Evolutionary conservation across 2,329 filamentous ascomycete genomes (phyloP), one percentile per base, ranked within the genome.

Genomic region (Xylariaceae sp.): DNA sequence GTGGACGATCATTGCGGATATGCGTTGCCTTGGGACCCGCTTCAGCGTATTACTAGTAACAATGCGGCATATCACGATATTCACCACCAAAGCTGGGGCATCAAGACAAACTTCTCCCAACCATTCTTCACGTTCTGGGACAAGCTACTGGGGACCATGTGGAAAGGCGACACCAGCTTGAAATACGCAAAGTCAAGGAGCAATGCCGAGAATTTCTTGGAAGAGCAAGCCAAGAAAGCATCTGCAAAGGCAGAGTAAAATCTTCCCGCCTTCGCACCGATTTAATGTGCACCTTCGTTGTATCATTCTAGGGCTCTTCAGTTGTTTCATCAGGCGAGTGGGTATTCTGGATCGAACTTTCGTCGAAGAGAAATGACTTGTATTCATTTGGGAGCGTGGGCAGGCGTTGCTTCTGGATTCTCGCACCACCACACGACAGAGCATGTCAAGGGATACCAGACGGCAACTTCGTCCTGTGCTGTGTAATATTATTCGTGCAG

Each of bases 1-100:
- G 91, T 98, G 21, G 93, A 97, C 70, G 95, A 99, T 71, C 95
- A 99, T 77, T 97, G 93, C 74, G 95, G 95, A 62, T 99, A 98
- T 71, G 82, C 86, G n/a, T 88, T 99, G 59, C 95, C 95, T 1
- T 98, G 89, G 86, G 95, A 99, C 73, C 93, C 93, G 2, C 80
- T 98, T 51, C 93, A 97, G 80, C 87, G 89, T 70, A 81, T 98
- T 59, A 96, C 93, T 44, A 89, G 89, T 72, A 98, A 99, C 80
- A 97, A 98, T 66, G 93, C 95, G 21, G 89, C 88, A 37, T 99
- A 98, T 75, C 95, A 99, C 71, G 95, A 99, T 70, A 93, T 99
- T 56, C 95, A 99, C 75, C 95, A 99, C 77, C 95, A 99, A 76
- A 96, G 90, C 75, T 98, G 93, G 93, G 95, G 95, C 54, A 96